phyloP scores from a whole-genome alignment of 2,329 filamentous ascomycete genomes.

The Diplodia mutila region DNA sequence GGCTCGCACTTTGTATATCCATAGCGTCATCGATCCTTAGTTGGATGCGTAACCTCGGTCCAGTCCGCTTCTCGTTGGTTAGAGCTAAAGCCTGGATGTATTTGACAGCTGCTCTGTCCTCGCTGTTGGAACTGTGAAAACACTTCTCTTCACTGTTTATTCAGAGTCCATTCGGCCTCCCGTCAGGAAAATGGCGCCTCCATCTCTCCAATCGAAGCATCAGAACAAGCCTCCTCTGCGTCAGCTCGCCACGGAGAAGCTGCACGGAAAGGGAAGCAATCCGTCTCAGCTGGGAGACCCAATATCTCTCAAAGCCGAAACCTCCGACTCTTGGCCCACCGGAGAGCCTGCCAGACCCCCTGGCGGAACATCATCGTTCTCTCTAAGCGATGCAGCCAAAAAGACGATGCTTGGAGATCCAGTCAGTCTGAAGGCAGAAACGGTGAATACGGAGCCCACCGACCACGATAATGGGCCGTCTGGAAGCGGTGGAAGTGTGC shows the following conservation, averaged over 20 bases:
- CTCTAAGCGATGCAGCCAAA: not conserved
- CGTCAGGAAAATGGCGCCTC: slow-evolving; percentile 3
- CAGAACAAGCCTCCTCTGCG: slow-evolving; percentile 11
- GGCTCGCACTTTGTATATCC: not conserved
- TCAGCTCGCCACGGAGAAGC: slow-evolving; percentile 10
- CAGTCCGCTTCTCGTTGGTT: not conserved
- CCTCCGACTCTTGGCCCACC: slow-evolving; percentile 11
- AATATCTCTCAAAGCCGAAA: slow-evolving; percentile 25
- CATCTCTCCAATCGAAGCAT: slow-evolving; percentile 8
- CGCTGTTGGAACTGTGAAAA: not conserved
- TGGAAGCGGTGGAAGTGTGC: not conserved
- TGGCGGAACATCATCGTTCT: not conserved
- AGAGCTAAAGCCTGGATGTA: not conserved
- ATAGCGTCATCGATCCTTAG: slow-evolving; percentile 21
- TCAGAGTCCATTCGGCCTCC: not conserved
- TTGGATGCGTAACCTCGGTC: slow-evolving; percentile 1
- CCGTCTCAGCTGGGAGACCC: slow-evolving; percentile 24
- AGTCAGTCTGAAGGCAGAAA: slow-evolving; percentile 22
- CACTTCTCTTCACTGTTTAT: not conserved
- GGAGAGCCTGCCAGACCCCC: not conserved
- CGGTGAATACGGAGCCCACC: slow-evolving; percentile 2
- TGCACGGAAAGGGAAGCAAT: slow-evolving; percentile 17
- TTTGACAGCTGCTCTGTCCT: not conserved
- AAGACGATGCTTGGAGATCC: slow-evolving; percentile 27
- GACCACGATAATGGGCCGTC: slow-evolving; percentile 26